Percentiles rank a stretch among this genome's conserved stretches.
phyloP scores from a whole-genome alignment of 768 basidiomycete species.

The Kwoniella mangroviensis region DNA sequence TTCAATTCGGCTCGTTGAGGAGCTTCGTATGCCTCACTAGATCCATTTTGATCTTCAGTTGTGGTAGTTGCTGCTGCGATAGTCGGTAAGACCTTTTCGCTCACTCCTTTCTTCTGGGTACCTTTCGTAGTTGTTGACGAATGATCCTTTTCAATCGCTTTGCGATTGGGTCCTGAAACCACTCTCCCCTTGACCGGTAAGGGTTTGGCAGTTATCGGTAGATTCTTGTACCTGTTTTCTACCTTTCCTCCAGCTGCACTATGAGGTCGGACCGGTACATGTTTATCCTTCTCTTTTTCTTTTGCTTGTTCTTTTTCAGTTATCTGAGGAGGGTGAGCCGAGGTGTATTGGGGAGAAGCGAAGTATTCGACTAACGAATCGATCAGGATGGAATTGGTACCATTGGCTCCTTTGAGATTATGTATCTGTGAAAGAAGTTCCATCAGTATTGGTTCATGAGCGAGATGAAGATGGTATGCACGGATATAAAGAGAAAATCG shows the following conservation, averaged over 20 bases:
- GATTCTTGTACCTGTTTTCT: constrained; percentile 9
- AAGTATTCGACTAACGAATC: constrained; percentile 38
- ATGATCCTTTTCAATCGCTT: background rate
- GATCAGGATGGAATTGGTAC: constrained; percentile 35
- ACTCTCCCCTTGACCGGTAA: constrained; percentile 7
- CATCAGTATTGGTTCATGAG: background rate
- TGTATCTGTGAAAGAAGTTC: constrained; percentile 31
- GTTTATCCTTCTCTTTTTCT: background rate
- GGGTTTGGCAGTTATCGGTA: background rate
- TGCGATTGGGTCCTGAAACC: background rate
- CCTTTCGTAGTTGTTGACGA: background rate
- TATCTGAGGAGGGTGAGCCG: constrained; percentile 11
- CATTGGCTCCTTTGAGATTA: constrained; percentile 49
- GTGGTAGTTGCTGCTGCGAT: background rate
- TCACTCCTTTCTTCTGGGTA: constrained; percentile 1
- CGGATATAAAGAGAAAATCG: background rate
- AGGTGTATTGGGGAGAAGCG: constrained; percentile 31
- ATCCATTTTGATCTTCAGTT: background rate
- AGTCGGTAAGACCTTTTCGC: background rate
- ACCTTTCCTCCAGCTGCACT: background rate
- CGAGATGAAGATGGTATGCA: background rate
- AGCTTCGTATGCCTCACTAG: background rate
- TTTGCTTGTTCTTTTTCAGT: constrained; percentile 8
- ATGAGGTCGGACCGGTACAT: constrained; percentile 1
- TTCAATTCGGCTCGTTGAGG: background rate